A percentile compares a stretch with the other conserved stretches of the same genome.
Evolutionary conservation across 768 basidiomycete species (phyloP).

Genomic region (Tulasnella sp.): DNA sequence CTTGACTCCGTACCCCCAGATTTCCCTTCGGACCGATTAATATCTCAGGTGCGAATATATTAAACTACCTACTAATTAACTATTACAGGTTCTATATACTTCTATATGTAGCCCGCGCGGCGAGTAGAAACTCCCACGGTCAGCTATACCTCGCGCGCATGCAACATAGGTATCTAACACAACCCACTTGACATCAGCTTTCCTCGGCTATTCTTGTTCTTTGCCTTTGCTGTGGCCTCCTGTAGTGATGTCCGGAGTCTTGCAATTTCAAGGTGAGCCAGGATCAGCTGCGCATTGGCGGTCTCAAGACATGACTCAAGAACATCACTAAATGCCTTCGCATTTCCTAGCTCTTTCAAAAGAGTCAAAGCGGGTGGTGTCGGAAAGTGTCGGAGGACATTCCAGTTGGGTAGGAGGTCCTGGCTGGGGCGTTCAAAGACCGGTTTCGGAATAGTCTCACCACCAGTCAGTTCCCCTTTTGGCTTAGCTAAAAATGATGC

Average conservation of each 20-base stretch:
- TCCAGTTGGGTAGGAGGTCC: background rate
- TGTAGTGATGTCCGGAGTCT: background rate
- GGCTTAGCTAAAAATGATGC: background rate
- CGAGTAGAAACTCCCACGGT: too few relatives aligned
- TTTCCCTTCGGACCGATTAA: too few relatives aligned
- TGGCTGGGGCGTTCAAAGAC: background rate
- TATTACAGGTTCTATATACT: too few relatives aligned
- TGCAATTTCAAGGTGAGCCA: background rate
- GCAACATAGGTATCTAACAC: too few relatives aligned
- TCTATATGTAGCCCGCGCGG: too few relatives aligned
- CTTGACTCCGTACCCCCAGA: too few relatives aligned
- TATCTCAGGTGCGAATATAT: too few relatives aligned
- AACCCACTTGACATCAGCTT: conserved; percentile 5
- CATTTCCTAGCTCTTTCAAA: background rate
- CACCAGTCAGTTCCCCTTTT: background rate
- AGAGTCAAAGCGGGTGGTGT: background rate
- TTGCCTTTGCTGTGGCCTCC: conserved; percentile 9
- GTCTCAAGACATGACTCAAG: too few relatives aligned
- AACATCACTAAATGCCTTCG: too few relatives aligned
- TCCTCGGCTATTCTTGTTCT: background rate
- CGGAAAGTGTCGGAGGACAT: background rate
- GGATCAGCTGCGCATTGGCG: too few relatives aligned
- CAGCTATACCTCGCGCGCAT: too few relatives aligned
- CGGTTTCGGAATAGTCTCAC: background rate
- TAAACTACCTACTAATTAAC: too few relatives aligned